These are phyloP conservation scores for Globisporangium radiosum DNA, from an alignment of 352 stramenopile genomes.

Conservation along the genomic window DNA sequence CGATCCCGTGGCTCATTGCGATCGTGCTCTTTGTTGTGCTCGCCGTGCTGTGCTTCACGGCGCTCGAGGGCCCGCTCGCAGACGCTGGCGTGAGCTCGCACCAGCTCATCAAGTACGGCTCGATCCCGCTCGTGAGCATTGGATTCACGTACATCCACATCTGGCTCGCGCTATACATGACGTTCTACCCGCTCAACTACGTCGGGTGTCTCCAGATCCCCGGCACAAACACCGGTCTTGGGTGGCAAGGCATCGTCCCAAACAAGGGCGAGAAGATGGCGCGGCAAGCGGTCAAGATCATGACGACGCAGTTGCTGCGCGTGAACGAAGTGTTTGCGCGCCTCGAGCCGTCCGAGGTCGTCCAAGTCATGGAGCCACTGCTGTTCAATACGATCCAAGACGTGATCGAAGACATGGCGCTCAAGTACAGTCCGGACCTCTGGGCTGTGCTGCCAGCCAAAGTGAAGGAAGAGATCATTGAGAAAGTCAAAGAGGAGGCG, in stretches of 20 bases:
- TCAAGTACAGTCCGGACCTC: slow-evolving; percentile 85
- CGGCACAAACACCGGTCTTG: slow-evolving; percentile 87
- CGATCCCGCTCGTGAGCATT: slow-evolving; percentile 82
- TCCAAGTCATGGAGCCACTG: slow-evolving; percentile 89
- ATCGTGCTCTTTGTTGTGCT: slow-evolving; percentile 45
- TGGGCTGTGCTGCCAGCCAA: slow-evolving; percentile 71
- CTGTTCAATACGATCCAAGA: slow-evolving; percentile 87
- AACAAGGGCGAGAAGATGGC: slow-evolving; percentile 96
- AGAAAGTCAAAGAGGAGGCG: slow-evolving; percentile 92
- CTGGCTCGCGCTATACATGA: slow-evolving; percentile 96
- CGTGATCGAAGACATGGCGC: slow-evolving; percentile 84
- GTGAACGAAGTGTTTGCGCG: slow-evolving; percentile 91
- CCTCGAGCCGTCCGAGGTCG: slow-evolving; percentile 88
- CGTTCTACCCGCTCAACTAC: slow-evolving; percentile 96
- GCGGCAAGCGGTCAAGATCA: slow-evolving; percentile 88
- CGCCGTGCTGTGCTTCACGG: slow-evolving; percentile 67
- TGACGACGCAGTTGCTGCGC: slow-evolving; percentile 92
- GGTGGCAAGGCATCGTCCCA: slow-evolving; percentile 98
- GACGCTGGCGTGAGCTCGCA: slow-evolving; percentile 50
- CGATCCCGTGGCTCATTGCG: slow-evolving; percentile 42
- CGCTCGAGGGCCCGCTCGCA: slow-evolving; percentile 50
- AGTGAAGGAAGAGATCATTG: slow-evolving; percentile 89
- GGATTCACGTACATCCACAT: slow-evolving; percentile 94
- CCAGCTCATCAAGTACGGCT: slow-evolving; percentile 72
- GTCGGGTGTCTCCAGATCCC: slow-evolving; percentile 85